Conservation (phyloP, 2,329 filamentous ascomycete genomes). For the Aspergillus novoparasiticus region DNA sequence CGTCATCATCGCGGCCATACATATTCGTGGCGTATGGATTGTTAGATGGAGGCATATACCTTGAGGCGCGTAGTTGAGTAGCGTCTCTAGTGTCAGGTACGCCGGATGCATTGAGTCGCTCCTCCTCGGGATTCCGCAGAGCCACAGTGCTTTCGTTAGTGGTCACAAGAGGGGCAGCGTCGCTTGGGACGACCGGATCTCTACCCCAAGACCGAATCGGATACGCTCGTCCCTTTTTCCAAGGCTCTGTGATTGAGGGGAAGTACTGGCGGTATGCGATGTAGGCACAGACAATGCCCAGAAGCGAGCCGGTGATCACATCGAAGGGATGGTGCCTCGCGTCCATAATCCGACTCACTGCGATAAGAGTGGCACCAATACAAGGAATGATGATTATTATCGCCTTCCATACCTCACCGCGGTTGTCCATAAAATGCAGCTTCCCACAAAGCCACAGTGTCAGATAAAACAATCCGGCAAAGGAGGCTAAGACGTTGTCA, state of each 20-base stretch:
- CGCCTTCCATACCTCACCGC: conserved; percentile 63
- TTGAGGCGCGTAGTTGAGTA: conserved; percentile 14
- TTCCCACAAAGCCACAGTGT: conserved; percentile 63
- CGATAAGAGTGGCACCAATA: conserved; percentile 57
- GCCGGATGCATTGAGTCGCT: conserved; percentile 22
- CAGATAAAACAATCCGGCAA: conserved; percentile 62
- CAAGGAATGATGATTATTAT: conserved; percentile 57
- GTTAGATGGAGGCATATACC: conserved; percentile 20
- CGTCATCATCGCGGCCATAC: conserved; percentile 35
- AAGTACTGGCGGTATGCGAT: conserved; percentile 62
- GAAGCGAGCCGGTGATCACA: conserved; percentile 57
- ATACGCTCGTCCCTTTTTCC: conserved; percentile 61
- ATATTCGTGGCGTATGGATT: conserved; percentile 30
- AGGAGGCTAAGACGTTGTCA: conserved; percentile 50
- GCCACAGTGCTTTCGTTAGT: conserved; percentile 26
- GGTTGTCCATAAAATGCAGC: conserved; percentile 61
- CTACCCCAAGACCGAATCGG: conserved; percentile 61
- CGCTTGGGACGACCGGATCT: conserved; percentile 37
- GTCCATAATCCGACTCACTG: conserved; percentile 63
- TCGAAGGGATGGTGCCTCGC: conserved; percentile 64
- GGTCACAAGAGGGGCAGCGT: conserved; percentile 6
- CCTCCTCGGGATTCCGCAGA: conserved; percentile 36
- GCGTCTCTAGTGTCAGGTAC: conserved; percentile 10
- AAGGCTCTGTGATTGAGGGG: conserved; percentile 56
- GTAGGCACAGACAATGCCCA: conserved; percentile 57